These are phyloP conservation scores for Arthrobotrys conoides DNA, from an alignment of 2,329 filamentous ascomycete genomes.

Conservation along the genomic window DNA sequence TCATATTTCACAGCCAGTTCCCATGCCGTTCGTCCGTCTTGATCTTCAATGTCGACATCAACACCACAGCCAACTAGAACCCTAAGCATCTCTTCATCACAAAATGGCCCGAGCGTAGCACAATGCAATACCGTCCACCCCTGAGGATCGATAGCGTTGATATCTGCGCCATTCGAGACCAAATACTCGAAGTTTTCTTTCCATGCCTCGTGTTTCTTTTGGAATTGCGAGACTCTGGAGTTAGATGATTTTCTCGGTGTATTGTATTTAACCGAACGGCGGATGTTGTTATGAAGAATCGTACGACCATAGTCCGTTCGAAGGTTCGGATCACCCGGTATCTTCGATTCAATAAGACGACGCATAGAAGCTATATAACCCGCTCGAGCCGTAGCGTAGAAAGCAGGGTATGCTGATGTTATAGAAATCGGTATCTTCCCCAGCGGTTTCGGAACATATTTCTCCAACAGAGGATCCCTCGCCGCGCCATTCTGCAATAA, in stretches of 20 bases:
- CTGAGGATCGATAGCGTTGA: conserved; percentile 43
- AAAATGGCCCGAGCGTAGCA: conserved; percentile 53
- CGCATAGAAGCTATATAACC: conserved; percentile 59
- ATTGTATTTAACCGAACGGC: conserved; percentile 52
- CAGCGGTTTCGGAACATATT: conserved; percentile 5
- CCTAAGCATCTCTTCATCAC: conserved; percentile 47
- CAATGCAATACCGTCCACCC: conserved; percentile 53
- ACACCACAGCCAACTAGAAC: conserved; percentile 34
- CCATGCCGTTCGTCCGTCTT: conserved; percentile 44
- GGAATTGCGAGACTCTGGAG: conserved; percentile 47
- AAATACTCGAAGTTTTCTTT: conserved; percentile 51
- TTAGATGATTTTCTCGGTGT: conserved; percentile 52
- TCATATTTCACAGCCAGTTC: conserved; percentile 36
- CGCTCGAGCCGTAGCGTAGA: conserved; percentile 48
- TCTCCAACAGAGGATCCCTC: conserved; percentile 13
- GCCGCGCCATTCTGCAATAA: conserved; percentile 36
- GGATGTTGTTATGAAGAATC: conserved; percentile 50
- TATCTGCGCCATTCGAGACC: conserved; percentile 33
- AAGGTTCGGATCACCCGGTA: conserved; percentile 48
- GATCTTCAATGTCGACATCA: conserved; percentile 32
- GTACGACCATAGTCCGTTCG: conserved; percentile 43
- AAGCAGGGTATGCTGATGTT: conserved; percentile 29
- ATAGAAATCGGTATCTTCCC: conserved; percentile 18
- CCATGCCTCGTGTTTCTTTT: conserved; percentile 49
- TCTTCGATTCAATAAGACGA: conserved; percentile 38